phyloP scores from a whole-genome alignment of 805 yeast genomes.

The Zygosaccharomyces siamensis region DNA sequence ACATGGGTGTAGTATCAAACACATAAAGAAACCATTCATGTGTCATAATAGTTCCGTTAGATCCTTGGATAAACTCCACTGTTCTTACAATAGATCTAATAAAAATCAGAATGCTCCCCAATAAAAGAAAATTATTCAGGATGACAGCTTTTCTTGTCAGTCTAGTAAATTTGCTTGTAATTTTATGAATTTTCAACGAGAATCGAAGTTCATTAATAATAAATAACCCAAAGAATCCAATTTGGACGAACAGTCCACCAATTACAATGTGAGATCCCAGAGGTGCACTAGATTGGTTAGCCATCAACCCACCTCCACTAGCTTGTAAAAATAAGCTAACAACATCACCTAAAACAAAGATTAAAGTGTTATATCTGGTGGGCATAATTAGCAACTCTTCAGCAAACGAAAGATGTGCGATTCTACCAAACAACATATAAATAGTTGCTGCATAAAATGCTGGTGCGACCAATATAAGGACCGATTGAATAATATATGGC shows the following conservation, averaged over 20 bases:
- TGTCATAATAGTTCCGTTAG: slow-evolving; percentile 23
- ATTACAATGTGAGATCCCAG: slow-evolving; percentile 26
- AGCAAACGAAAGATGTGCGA: slow-evolving; percentile 20
- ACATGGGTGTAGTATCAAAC: slow-evolving; percentile 33
- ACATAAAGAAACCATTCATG: slow-evolving; percentile 30
- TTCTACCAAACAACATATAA: slow-evolving; percentile 33
- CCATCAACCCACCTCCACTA: slow-evolving; percentile 34
- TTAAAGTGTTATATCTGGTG: slow-evolving; percentile 22
- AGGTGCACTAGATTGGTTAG: slow-evolving; percentile 3
- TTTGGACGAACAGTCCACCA: slow-evolving; percentile 34
- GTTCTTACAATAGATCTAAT: slow-evolving; percentile 35
- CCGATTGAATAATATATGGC: slow-evolving; percentile 28
- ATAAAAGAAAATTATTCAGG: slow-evolving; percentile 13
- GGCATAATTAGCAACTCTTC: slow-evolving; percentile 21
- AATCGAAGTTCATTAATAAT: slow-evolving; percentile 19
- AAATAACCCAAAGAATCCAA: slow-evolving; percentile 31
- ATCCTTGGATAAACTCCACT: slow-evolving; percentile 33
- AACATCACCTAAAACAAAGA: slow-evolving; percentile 35
- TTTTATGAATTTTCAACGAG: slow-evolving; percentile 9
- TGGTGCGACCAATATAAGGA: slow-evolving; percentile 32
- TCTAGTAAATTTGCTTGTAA: background rate
- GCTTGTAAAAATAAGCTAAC: slow-evolving; percentile 31
- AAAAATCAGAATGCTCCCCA: slow-evolving; percentile 22
- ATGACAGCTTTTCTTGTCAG: slow-evolving; percentile 15
- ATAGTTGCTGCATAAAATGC: slow-evolving; percentile 33